Conservation (phyloP, 148 eudicot genomes). For the Cornus kousa region DNA sequence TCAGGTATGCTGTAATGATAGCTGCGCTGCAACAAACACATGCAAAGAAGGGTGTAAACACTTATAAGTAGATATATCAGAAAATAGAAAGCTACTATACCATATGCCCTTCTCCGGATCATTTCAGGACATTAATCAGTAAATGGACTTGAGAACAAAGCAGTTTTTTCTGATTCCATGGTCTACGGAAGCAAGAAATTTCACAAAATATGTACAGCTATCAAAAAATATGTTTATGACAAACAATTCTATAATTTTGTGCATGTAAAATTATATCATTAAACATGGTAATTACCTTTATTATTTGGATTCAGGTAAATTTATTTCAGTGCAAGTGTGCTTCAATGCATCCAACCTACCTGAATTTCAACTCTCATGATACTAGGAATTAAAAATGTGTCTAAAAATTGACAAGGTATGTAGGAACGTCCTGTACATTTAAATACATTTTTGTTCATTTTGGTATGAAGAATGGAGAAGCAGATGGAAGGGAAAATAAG, state of each 20-base stretch:
- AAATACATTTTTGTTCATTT: too few relatives aligned
- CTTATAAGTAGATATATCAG: constrained; percentile 31
- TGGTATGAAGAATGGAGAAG: background rate
- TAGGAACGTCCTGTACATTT: too few relatives aligned
- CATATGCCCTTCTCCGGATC: background rate
- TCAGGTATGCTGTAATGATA: constrained; percentile 86
- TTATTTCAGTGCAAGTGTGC: background rate
- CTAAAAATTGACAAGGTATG: too few relatives aligned
- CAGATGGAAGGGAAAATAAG: background rate
- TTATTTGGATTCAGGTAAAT: too few relatives aligned
- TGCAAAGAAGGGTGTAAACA: constrained; percentile 45
- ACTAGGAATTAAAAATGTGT: too few relatives aligned
- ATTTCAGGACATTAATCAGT: background rate
- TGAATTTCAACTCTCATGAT: too few relatives aligned
- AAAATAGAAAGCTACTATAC: constrained; percentile 19
- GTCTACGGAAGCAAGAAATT: too few relatives aligned
- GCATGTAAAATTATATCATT: background rate
- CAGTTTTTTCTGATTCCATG: background rate
- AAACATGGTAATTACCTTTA: too few relatives aligned
- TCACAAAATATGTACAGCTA: background rate
- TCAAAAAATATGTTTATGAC: background rate
- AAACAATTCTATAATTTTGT: background rate
- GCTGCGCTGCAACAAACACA: constrained; percentile 83
- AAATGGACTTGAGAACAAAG: background rate
- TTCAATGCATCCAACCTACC: too few relatives aligned